Evolutionary conservation across 768 basidiomycete genomes (phyloP), one percentile per base, ranked within the genome.

Genomic region (Lactarius sanguifluus): DNA sequence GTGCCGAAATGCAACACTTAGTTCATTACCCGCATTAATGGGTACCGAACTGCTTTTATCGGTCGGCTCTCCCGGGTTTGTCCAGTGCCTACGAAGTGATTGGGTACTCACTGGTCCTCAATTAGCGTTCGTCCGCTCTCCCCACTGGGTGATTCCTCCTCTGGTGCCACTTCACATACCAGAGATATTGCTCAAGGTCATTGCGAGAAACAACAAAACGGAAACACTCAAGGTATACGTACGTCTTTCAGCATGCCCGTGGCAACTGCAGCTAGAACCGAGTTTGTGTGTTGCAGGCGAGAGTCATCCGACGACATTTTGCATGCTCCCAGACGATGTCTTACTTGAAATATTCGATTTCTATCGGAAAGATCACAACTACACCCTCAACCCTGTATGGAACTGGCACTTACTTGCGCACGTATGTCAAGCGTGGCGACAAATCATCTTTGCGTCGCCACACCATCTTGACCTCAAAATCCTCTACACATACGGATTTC

Each of bases 381-480:
- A n/a, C 1, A 4, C 9, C n/a, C 1, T 3, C 7, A 2, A 1
- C 8, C 3, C 10, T 23, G 45, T 23, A 47, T 23, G n/a, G 45
- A 9, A 23, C 18, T 59, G 38, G 58, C 58, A 28, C 18, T 9
- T 28, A 18, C 41, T 59, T 3, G 59, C 28, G 18, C 41, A 45
- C 28, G 59, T 59, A 20, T 59, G 41, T 25, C 41, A 7, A 45
- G 32, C 18, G 10, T 59, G 59, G 59, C 41, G 43, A 45, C 45
- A 28, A 12, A 2, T 59, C 13, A 16, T 59, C 3, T 45, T 59
- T 12, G 23, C 6, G 3, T 43, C 59, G 6, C 28, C 59, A 15
- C 23, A 9, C 7, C 20, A 16, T 8, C 28, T 8, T 30, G 18
- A 47, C 7, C 3, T 47, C n/a, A 10, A 13, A 47, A 47, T 59